Evolutionary conservation across 805 yeast species (phyloP), one percentile per base, ranked within the genome.

Genomic region (Teunomyces pallodes): DNA sequence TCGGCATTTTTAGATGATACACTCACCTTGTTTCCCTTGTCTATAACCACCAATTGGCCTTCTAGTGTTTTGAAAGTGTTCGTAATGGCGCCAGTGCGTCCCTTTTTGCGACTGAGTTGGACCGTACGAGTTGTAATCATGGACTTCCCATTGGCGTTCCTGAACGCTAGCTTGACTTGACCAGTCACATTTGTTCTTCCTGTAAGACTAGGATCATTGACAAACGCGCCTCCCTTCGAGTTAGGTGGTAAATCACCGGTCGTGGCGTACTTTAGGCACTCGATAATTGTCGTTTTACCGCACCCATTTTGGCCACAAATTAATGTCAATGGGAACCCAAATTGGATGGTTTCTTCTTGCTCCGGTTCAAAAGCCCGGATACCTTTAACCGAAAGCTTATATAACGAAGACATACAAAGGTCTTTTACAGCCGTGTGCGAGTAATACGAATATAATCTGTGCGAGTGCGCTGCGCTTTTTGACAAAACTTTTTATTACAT

Each of bases 201-300:
- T 3, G 84, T 77, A 49, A 89, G 75, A 49, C 84, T 82, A 0
- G 99, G 98, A 70, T 94, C 99, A 59, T 90, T 94, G 6, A 94
- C 80, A 64, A 94, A 94, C 1, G 97, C 98, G 7, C 98, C 98
- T 45, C 96, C 96, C 62, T 88, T 90, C 39, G 91, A 83, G 60
- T 92, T 91, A 0, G 99, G 99, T 1, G 99, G 99, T 49, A 91
- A 71, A 60, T 87, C 94, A 8, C 98, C 98, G 0, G 99, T 92
- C 9, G 99, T 90, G 16, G 95, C 92, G 66, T 90, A 94, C 62
- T 90, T 81, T 51, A 94, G 74, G 63, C 97, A 90, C 66, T 94
- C 99, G 52, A 94, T 95, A 48, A 94, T 84, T 0, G 98, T 91
- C 0, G 98, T 94, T 64, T 94, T 92, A 9, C 99, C 99, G 27